Percentiles rank a stretch among this genome's conserved stretches.
phyloP scores from a whole-genome alignment of 139 green algal genomes.

The Chloropicon primus region DNA sequence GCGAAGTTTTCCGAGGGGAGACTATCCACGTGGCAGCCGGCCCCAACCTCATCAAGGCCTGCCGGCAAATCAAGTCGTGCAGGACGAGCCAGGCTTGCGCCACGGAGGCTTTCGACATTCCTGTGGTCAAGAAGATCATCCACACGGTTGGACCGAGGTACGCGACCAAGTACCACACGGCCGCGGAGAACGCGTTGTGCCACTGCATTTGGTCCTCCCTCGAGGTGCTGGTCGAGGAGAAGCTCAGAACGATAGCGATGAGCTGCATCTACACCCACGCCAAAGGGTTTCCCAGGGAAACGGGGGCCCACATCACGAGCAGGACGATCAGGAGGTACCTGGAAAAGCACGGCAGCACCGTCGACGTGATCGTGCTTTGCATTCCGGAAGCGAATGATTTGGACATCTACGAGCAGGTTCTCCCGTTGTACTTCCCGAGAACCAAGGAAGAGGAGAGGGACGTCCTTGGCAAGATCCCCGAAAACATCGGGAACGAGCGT shows the following conservation, averaged over 20 bases:
- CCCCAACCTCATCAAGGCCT: background rate
- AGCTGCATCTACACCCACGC: conserved; percentile 21
- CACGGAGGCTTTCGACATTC: background rate
- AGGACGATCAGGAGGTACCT: conserved; percentile 24
- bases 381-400: conserved; percentile 15
- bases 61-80: background rate
- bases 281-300: conserved; percentile 17
- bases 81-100: background rate
- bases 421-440: conserved; percentile 26
- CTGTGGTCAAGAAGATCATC: conserved; percentile 9
- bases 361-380: conserved; percentile 22
- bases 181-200: conserved; percentile 27
- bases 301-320: conserved; percentile 21
- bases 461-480: conserved; percentile 11
- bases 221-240: conserved; percentile 22
- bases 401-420: conserved; percentile 8
- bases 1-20: background rate
- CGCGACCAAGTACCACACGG: conserved; percentile 21
- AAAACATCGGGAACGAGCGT: conserved; percentile 19
- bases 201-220: conserved; percentile 24
- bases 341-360: conserved; percentile 19
- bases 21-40: background rate
- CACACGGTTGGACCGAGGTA: conserved; percentile 28
- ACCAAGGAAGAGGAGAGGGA: conserved; percentile 13
- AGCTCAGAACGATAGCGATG: conserved; percentile 20